Percentiles rank a stretch among this genome's conserved stretches.
Evolutionary conservation across 2,329 filamentous ascomycete genomes (phyloP).

Genomic region (Elsinoe batatas): DNA sequence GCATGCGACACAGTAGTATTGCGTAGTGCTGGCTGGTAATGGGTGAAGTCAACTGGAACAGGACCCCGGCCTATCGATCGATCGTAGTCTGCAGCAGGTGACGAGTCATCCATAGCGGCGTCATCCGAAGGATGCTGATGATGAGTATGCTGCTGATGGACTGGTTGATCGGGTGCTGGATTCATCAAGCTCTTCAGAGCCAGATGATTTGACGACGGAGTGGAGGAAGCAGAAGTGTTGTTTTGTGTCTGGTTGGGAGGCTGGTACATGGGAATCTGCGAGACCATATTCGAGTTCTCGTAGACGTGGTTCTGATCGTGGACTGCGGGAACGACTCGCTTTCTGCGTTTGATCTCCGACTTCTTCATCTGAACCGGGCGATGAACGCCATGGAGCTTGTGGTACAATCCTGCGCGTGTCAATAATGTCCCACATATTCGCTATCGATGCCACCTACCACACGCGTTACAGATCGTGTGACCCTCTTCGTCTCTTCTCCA

Average conservation of each 20-base stretch:
- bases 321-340: conserved; percentile 79
- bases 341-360: conserved; percentile 87
- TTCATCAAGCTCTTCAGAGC: conserved; percentile 9
- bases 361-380: conserved; percentile 98
- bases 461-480: conserved; percentile 97
- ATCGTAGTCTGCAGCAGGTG: not conserved
- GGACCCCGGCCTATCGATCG: conserved; percentile 17
- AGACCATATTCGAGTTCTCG: conserved; percentile 12
- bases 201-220: not conserved
- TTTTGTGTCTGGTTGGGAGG: conserved; percentile 37
- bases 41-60: conserved; percentile 30
- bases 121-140: not conserved
- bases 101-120: not conserved
- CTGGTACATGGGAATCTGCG: conserved; percentile 10
- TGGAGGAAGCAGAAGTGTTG: not conserved
- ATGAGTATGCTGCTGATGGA: not conserved
- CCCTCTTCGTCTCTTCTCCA: conserved; percentile 92
- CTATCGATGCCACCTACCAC: conserved; percentile 53
- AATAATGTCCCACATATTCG: conserved; percentile 1
- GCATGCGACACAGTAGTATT: not conserved
- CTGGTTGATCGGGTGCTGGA: not conserved
- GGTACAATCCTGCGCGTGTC: conserved; percentile 63
- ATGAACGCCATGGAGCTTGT: conserved; percentile 90
- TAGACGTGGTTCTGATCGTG: conserved; percentile 35
- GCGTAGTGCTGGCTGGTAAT: conserved; percentile 16